Evolutionary conservation across 331 rosid genomes (phyloP), one percentile per base, ranked within the genome.

Genomic region (Malus hybrid): DNA sequence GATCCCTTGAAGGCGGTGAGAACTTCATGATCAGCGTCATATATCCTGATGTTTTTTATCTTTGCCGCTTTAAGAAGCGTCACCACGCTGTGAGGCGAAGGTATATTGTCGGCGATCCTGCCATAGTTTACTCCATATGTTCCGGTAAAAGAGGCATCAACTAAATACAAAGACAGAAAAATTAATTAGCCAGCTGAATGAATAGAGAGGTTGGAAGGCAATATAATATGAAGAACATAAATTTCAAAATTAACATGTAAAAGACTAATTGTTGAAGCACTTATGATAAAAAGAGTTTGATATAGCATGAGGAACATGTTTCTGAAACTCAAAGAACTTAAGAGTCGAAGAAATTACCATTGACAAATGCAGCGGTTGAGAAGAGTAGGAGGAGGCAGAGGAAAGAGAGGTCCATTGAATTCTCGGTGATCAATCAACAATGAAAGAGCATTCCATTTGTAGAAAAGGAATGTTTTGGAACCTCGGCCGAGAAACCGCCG

Each of bases 41-140:
- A 93, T 33, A 90, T 90, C 80, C 92, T 85, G 12, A 81, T 66
- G 83, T 93, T 90, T 64, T 81, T 89, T 0, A 93, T 86, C 85
- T 87, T 93, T 7, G 95, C 87, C 10, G 98, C 98, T 81, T 93
- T 93, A 56, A 93, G 85, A n/a, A 93, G 86, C 3, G 98, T 93
- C 19, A 87, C 98, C 24, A 93, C 98, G 66, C 91, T 83, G 0
- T 84, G 65, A 0, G 98, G 98, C 15, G 96, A 67, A 7, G 96
- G 98, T 34, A 91, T 61, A 63, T 93, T 93, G 76, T 93, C 90
- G n/a, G 96, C 89, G 76, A 88, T 69, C 61, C 92, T 85, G 24
- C 98, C 97, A 67, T 93, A 90, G 88, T 93, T 88, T 44, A 91
- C 85, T 76, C 98, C 98, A 73, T 93, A 90, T 32, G 98, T 91